These are phyloP conservation scores for Linaria vulgaris DNA, from an alignment of 257 asterid species.

Conservation along the genomic window DNA sequence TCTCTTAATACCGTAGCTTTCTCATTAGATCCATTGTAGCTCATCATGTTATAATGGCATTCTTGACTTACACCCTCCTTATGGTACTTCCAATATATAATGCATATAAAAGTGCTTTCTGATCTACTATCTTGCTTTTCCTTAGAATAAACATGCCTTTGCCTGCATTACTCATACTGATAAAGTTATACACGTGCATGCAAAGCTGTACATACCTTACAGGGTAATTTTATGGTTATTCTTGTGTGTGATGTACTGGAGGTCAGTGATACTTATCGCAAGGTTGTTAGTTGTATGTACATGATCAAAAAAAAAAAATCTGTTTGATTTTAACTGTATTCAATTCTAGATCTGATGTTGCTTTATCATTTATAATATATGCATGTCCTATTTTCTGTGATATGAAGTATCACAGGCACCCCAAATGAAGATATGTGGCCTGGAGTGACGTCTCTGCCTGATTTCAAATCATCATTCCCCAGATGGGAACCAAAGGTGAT, in stretches of 20 bases:
- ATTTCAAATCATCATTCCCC: slow-evolving; percentile 80
- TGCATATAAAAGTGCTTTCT: neutral
- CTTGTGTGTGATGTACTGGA: neutral
- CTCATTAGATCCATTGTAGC: neutral
- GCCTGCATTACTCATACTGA: neutral
- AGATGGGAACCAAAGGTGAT: slow-evolving; percentile 82
- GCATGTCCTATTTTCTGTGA: slow-evolving; percentile 21
- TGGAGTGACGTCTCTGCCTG: slow-evolving; percentile 94
- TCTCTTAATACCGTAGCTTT: slow-evolving; percentile 17
- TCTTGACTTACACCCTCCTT: neutral
- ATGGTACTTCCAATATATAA: slow-evolving; percentile 1
- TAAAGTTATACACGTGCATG: neutral
- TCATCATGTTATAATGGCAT: neutral
- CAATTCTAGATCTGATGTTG: neutral
- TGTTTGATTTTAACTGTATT: neutral
- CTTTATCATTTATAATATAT: slow-evolving; percentile 16
- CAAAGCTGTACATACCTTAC: too few relatives aligned
- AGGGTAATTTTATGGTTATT: neutral
- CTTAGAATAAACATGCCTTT: neutral
- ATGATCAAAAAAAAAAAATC: slow-evolving; percentile 3
- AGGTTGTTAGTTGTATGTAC: neutral
- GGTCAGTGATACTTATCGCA: neutral
- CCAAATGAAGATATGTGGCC: slow-evolving; percentile 97
- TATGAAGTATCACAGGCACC: slow-evolving; percentile 80
- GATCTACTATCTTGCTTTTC: neutral